These are phyloP conservation scores for Dicorynia guianensis DNA, from an alignment of 306 rosid species.

Conservation along the genomic window DNA sequence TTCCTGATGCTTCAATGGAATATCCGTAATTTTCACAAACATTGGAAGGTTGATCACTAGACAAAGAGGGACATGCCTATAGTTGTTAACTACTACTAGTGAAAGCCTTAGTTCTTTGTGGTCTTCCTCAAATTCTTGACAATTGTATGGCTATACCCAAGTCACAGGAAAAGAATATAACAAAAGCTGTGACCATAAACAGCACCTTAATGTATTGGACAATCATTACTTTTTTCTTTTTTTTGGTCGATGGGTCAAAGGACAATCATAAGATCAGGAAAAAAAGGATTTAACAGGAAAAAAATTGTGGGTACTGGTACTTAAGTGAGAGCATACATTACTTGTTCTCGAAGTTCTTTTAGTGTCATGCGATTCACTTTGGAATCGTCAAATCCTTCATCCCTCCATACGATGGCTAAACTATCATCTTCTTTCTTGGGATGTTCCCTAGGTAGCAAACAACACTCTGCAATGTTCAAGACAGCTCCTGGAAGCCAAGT, in stretches of 20 bases:
- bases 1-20: background rate
- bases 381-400: constrained; percentile 71
- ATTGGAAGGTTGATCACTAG: background rate
- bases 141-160: background rate
- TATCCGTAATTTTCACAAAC: background rate
- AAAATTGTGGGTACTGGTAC: background rate
- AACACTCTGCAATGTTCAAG: constrained; percentile 82
- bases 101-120: background rate
- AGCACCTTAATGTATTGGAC: background rate
- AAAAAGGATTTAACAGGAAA: background rate
- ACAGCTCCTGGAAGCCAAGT: constrained; percentile 78
- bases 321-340: constrained; percentile 62
- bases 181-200: background rate
- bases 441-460: constrained; percentile 58
- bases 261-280: too few species aligned
- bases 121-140: background rate
- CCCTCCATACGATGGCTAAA: constrained; percentile 82
- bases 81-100: background rate
- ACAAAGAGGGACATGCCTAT: background rate
- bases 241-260: too few species aligned
- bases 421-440: constrained; percentile 65
- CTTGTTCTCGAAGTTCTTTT: constrained; percentile 75
- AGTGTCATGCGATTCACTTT: constrained; percentile 59
- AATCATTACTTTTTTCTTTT: too few species aligned
- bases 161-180: constrained; percentile 11